These are phyloP conservation scores for Acacia confusa DNA, from an alignment of 306 rosid species.

Conservation along the genomic window DNA sequence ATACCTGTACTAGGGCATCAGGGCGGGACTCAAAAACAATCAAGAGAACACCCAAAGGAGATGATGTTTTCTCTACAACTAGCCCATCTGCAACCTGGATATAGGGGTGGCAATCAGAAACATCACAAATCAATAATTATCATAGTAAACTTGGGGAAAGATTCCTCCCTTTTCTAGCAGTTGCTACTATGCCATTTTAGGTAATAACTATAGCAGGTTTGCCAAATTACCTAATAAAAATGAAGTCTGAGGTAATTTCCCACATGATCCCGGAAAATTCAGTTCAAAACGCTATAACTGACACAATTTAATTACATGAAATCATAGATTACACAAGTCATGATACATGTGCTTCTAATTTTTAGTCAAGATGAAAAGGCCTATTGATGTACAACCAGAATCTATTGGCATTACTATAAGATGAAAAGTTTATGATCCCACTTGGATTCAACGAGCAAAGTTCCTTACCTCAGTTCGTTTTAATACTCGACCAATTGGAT, in stretches of 20 bases:
- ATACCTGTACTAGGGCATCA: conserved; percentile 93
- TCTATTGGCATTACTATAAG: conserved; percentile 2
- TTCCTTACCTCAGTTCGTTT: conserved; percentile 78
- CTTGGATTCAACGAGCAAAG: neutral
- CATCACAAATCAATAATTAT: conserved; percentile 24
- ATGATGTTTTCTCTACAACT: conserved; percentile 87
- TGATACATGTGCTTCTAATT: neutral
- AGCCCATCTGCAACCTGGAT: conserved; percentile 90
- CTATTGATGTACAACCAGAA: conserved; percentile 13
- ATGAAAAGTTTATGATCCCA: neutral
- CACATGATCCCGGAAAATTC: conserved; percentile 16
- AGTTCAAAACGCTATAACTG: conserved; percentile 16
- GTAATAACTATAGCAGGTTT: neutral
- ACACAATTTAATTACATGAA: neutral
- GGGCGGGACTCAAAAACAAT: conserved; percentile 98
- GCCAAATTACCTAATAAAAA: neutral
- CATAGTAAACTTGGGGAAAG: conserved; percentile 16
- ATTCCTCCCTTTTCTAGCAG: neutral
- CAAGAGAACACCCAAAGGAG: conserved; percentile 93
- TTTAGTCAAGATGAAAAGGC: neutral
- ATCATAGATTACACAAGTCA: conserved; percentile 20
- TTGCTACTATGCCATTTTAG: neutral
- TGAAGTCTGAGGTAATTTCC: neutral
- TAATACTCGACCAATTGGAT: conserved; percentile 81
- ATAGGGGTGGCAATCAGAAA: conserved; percentile 37